Evolutionary conservation across 202 grass and related monocot species (phyloP), one percentile per base, ranked within the genome.

Genomic region (Setaria viridis): DNA sequence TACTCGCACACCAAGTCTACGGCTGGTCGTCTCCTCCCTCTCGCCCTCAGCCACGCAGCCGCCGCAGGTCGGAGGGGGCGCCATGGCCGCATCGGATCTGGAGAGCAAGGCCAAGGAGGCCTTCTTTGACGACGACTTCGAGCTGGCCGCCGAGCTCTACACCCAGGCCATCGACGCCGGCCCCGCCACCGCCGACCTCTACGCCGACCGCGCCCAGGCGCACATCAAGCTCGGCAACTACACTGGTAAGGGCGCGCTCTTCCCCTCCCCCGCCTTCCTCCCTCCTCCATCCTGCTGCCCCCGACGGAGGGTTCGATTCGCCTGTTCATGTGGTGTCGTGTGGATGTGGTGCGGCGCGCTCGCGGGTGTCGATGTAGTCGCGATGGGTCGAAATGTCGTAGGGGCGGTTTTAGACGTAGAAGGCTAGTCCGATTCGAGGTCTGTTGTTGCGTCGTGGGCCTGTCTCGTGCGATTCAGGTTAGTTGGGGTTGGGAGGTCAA

Each of bases 71-170:
- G 53, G 65, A 57, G 4, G 59, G 79, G 37, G 56, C 39, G 77
- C 70, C 80, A 89, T 88, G 83, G 83, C 77, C 81, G 67, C 82
- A 66, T 83, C 84, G 74, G 96, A 94, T 91, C 90, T 95, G 91
- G 91, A 88, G 88, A 90, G 80, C 89, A 95, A 87, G 86, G 95
- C 93, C 10, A 95, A 95, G 84, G 95, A 86, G 75, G 93, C 96
- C 42, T 95, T 95, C 76, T 90, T 99, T 54, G 91, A 99, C 76
- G 96, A 99, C 77, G 84, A 99, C 35, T 99, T 99, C 90, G 96
- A 94, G 78, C 90, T 99, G 9, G 93, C 96, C 17, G 82, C 86
- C 9, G 90, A 99, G 76, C 91, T 95, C 88, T 99, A 95, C 96
- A 87, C 88, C 25, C 96, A 94, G 84, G 96, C 93, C 53, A 89